Evolutionary conservation across 495 filamentous ascomycete genomes (phyloP).

Genomic region (Xylaria longipes): DNA sequence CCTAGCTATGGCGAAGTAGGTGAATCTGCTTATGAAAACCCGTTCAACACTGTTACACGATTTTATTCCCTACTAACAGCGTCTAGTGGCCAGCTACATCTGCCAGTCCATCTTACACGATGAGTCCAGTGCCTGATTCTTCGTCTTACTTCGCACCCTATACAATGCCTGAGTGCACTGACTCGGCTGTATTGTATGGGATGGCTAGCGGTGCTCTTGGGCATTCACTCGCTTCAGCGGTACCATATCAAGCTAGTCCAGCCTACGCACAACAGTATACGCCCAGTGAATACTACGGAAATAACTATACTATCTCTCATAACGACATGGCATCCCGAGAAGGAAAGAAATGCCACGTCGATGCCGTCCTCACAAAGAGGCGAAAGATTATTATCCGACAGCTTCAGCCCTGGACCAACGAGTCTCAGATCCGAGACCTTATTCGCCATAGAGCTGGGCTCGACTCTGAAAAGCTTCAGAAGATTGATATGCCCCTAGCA

Average conservation of each 20-base stretch:
- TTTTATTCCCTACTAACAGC: constrained; percentile 25
- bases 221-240: not conserved
- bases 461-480: constrained; percentile 37
- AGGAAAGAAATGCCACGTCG: constrained; percentile 8
- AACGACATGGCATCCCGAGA: constrained; percentile 23
- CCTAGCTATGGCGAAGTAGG: constrained; percentile 35
- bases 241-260: constrained; percentile 27
- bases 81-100: constrained; percentile 34
- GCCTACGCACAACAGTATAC: constrained; percentile 31
- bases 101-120: constrained; percentile 28
- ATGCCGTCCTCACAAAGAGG: constrained; percentile 32
- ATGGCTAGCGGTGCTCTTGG: not conserved
- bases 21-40: not conserved
- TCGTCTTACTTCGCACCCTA: constrained; percentile 27
- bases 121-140: constrained; percentile 31
- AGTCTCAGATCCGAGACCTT: constrained; percentile 39
- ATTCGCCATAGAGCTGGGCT: constrained; percentile 38
- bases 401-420: constrained; percentile 36
- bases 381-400: constrained; percentile 42
- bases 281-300: constrained; percentile 30
- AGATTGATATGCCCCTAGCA: constrained; percentile 37
- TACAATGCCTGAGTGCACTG: constrained; percentile 31
- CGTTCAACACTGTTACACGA: not conserved
- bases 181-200: constrained; percentile 24
- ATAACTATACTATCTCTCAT: constrained; percentile 29